phyloP scores from a whole-genome alignment of 2,329 filamentous ascomycete genomes.

The Fusarium sp. region DNA sequence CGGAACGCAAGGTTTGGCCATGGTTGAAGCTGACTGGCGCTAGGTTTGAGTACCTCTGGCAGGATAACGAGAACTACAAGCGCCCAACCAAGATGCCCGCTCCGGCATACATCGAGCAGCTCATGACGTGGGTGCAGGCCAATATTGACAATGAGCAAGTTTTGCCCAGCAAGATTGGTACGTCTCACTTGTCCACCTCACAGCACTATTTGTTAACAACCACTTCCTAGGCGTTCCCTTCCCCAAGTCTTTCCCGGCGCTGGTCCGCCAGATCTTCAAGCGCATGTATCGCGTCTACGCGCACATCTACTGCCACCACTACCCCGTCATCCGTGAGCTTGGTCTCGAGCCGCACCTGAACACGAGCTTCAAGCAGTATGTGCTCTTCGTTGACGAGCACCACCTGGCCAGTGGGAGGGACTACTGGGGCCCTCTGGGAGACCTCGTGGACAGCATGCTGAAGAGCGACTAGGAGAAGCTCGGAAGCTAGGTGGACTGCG shows the following conservation, averaged over 20 bases:
- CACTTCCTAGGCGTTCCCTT: slow-evolving; percentile 83
- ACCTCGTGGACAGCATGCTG: slow-evolving; percentile 98
- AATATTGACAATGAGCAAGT: slow-evolving; percentile 96
- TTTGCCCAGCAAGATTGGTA: slow-evolving; percentile 93
- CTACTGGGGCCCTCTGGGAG: slow-evolving; percentile 96
- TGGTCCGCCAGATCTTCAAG: slow-evolving; percentile 98
- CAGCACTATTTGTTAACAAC: slow-evolving; percentile 19
- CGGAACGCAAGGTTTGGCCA: background rate
- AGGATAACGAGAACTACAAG: slow-evolving; percentile 94
- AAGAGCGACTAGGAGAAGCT: slow-evolving; percentile 79
- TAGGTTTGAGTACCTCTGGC: slow-evolving; percentile 99
- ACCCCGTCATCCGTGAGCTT: slow-evolving; percentile 94
- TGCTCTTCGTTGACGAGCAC: slow-evolving; percentile 98
- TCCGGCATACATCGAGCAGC: slow-evolving; percentile 96
- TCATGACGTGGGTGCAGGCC: slow-evolving; percentile 96
- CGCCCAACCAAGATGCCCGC: slow-evolving; percentile 98
- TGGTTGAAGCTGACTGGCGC: slow-evolving; percentile 29
- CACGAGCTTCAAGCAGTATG: slow-evolving; percentile 99
- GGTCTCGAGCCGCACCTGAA: slow-evolving; percentile 98
- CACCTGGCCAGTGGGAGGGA: slow-evolving; percentile 92
- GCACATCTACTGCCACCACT: slow-evolving; percentile 99
- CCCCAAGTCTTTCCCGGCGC: slow-evolving; percentile 89
- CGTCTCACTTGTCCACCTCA: slow-evolving; percentile 36
- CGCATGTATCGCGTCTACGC: slow-evolving; percentile 98
- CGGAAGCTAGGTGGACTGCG: slow-evolving; percentile 22